These are phyloP conservation scores for Graphilbum fragrans DNA, from an alignment of 2,329 filamentous ascomycete species.

Conservation along the genomic window DNA sequence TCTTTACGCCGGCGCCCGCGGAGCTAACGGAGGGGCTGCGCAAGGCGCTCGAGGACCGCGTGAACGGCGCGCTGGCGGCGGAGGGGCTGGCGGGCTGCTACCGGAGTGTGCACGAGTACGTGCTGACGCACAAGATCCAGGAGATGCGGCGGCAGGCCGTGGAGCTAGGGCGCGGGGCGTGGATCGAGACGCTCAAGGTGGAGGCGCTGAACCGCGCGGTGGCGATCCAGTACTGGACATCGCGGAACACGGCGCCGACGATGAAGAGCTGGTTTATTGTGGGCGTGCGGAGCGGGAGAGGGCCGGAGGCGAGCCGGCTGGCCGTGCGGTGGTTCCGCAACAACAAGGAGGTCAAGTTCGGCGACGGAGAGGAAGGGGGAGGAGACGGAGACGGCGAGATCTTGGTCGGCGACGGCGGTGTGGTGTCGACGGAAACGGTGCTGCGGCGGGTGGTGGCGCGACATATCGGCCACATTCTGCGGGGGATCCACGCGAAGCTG, in stretches of 20 bases:
- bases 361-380: conserved; percentile 22
- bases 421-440: conserved; percentile 61
- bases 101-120: conserved; percentile 73
- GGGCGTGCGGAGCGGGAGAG: conserved; percentile 58
- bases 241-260: conserved; percentile 40
- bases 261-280: conserved; percentile 87
- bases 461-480: conserved; percentile 62
- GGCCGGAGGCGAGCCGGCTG: conserved; percentile 39
- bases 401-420: conserved; percentile 13
- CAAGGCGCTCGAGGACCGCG: conserved; percentile 52
- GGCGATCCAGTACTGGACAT: conserved; percentile 83
- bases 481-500: conserved; percentile 51
- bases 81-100: conserved; percentile 73
- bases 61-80: conserved; percentile 58
- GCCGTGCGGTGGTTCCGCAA: conserved; percentile 74
- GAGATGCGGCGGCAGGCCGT: conserved; percentile 68
- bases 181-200: conserved; percentile 67
- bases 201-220: conserved; percentile 73
- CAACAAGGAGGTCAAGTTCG: conserved; percentile 58
- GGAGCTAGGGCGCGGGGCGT: conserved; percentile 56
- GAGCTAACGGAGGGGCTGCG: conserved; percentile 52
- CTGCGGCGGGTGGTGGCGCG: conserved; percentile 62
- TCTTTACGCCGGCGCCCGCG: conserved; percentile 58
- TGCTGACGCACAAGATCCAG: conserved; percentile 81
- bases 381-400: background rate